Percentiles rank a stretch among this genome's conserved stretches.
Conservation (phyloP, 1,284 basidiomycete genomes). For the Vanrija humicola region DNA sequence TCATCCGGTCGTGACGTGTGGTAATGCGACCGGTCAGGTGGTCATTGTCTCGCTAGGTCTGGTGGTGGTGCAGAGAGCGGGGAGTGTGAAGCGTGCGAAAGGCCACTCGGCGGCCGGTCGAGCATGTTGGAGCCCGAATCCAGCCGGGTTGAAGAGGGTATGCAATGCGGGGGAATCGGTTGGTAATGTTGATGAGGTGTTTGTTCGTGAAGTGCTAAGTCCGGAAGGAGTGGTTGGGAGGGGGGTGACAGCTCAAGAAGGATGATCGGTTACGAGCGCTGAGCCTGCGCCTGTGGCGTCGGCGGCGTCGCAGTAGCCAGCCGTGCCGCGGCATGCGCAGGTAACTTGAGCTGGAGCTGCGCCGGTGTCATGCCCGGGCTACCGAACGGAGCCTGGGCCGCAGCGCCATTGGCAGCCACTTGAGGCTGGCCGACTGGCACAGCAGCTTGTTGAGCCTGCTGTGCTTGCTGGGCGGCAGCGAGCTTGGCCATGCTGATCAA, state of each 20-base stretch:
- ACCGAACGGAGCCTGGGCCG: conserved; percentile 4
- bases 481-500: conserved; percentile 25
- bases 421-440: neutral
- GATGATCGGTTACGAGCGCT: conserved; percentile 10
- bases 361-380: conserved; percentile 20
- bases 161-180: neutral
- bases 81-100: no score
- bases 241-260: neutral
- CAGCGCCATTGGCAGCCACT: neutral
- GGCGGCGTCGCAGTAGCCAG: conserved; percentile 20
- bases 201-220: neutral
- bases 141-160: neutral
- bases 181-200: neutral
- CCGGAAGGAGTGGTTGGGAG: neutral
- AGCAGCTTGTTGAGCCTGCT: neutral
- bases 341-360: conserved; percentile 40
- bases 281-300: conserved; percentile 20
- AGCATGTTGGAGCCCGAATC: no score
- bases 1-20: no score
- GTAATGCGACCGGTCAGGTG: no score
- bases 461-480: conserved; percentile 25
- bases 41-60: no score
- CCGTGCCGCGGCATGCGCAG: conserved; percentile 40
- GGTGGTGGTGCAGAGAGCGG: no score
- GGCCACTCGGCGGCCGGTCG: no score